Evolutionary conservation across 2,329 filamentous ascomycete genomes (phyloP).

Genomic region (Penicillium aurantiogriseum): DNA sequence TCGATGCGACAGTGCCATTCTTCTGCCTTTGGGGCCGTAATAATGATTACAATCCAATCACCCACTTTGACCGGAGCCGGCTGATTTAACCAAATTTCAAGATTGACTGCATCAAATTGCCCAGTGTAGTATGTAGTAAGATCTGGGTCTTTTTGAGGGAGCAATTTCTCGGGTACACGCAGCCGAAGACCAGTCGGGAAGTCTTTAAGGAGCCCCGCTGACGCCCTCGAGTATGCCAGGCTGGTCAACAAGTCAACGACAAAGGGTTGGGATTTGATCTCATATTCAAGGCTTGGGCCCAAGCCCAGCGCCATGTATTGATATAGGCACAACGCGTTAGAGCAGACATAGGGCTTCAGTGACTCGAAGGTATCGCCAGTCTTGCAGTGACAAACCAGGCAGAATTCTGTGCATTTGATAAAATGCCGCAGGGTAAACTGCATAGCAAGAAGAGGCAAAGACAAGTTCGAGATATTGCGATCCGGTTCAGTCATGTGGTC

Average conservation of each 20-base stretch:
- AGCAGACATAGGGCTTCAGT: constrained; percentile 67
- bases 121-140: neutral
- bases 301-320: constrained; percentile 87
- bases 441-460: constrained; percentile 61
- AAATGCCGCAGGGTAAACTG: constrained; percentile 77
- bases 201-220: constrained; percentile 43
- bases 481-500: constrained; percentile 50
- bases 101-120: constrained; percentile 19
- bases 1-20: constrained; percentile 52
- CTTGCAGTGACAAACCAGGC: constrained; percentile 75
- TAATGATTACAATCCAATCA: constrained; percentile 52
- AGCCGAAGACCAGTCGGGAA: constrained; percentile 59
- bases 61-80: constrained; percentile 44
- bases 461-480: constrained; percentile 36
- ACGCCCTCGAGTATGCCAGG: constrained; percentile 69
- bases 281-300: constrained; percentile 80
- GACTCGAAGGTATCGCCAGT: constrained; percentile 60
- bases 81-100: constrained; percentile 45
- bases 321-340: constrained; percentile 71
- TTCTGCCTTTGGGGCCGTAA: neutral
- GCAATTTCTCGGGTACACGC: constrained; percentile 44
- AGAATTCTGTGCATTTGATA: constrained; percentile 79
- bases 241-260: constrained; percentile 83
- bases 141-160: neutral
- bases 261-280: constrained; percentile 73